Conservation (phyloP, 2,329 filamentous ascomycete genomes). For the Neonectria neomacrospora region DNA sequence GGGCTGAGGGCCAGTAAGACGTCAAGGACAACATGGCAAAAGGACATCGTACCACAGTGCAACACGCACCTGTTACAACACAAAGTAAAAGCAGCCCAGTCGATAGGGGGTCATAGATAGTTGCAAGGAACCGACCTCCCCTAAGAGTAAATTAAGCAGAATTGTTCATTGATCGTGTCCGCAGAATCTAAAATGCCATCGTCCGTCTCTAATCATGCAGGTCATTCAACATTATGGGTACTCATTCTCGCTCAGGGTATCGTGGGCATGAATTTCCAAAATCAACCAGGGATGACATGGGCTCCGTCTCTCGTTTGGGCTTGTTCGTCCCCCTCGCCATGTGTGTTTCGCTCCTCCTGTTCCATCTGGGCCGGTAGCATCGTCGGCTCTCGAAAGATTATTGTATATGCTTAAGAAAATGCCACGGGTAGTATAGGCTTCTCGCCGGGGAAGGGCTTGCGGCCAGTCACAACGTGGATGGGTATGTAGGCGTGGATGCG, state of each 20-base stretch:
- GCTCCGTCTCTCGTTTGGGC: not conserved
- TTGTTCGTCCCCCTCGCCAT: not conserved
- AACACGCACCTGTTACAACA: too few relatives aligned
- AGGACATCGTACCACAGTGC: not conserved
- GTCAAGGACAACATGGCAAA: not conserved
- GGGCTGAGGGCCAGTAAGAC: not conserved
- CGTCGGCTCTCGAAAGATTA: not conserved
- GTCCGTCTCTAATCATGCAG: constrained; percentile 37
- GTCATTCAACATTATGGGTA: constrained; percentile 39
- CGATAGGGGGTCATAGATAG: not conserved
- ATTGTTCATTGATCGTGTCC: constrained; percentile 11
- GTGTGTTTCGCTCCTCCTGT: not conserved
- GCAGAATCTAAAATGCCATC: constrained; percentile 23
- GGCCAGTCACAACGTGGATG: constrained; percentile 62
- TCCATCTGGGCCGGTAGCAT: not conserved
- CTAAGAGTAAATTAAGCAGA: not conserved
- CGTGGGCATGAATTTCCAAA: constrained; percentile 34
- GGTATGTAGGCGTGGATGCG: constrained; percentile 61
- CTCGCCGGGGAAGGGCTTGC: constrained; percentile 58
- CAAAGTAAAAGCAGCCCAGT: not conserved
- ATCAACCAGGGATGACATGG: constrained; percentile 8
- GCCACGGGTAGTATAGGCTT: constrained; percentile 14
- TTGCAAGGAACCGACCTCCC: not conserved
- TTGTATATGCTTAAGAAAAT: constrained; percentile 24
- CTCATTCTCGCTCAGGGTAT: constrained; percentile 39